Evolutionary conservation across 1,139 yeast species (phyloP).

Genomic region (Yamadazyma sp.): DNA sequence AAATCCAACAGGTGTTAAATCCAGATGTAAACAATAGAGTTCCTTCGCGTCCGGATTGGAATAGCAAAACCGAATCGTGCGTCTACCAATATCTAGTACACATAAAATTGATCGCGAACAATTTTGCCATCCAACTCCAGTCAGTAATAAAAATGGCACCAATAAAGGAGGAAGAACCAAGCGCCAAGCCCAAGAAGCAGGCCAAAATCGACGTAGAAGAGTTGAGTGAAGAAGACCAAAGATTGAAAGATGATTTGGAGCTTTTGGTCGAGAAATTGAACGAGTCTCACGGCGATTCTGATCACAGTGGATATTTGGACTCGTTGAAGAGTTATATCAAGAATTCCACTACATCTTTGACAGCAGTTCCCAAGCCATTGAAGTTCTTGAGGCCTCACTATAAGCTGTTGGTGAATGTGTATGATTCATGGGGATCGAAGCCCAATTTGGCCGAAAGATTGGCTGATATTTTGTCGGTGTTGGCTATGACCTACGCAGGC

Average conservation of each 20-base stretch:
- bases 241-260: conserved; percentile 84
- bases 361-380: conserved; percentile 98
- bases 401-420: conserved; percentile 61
- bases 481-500: conserved; percentile 93
- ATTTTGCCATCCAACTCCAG: conserved; percentile 8
- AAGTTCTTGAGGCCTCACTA: conserved; percentile 91
- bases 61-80: not conserved
- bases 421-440: conserved; percentile 58
- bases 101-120: conserved; percentile 1
- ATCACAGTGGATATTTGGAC: conserved; percentile 60
- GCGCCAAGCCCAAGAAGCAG: conserved; percentile 3
- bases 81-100: not conserved
- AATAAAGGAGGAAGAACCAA: conserved; percentile 5
- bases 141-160: conserved; percentile 6
- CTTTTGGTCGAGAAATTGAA: conserved; percentile 76
- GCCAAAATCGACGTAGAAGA: conserved; percentile 58
- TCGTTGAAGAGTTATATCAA: conserved; percentile 76
- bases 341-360: conserved; percentile 96
- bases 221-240: conserved; percentile 89
- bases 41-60: conserved; percentile 1
- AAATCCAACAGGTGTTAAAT: not conserved
- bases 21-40: conserved; percentile 3
- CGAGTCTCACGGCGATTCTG: conserved; percentile 43
- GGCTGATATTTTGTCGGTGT: conserved; percentile 88
- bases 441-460: conserved; percentile 25